Evolutionary conservation across 2,329 filamentous ascomycete genomes (phyloP), one percentile per base, ranked within the genome.

Genomic region (Bipolaris zeicola): DNA sequence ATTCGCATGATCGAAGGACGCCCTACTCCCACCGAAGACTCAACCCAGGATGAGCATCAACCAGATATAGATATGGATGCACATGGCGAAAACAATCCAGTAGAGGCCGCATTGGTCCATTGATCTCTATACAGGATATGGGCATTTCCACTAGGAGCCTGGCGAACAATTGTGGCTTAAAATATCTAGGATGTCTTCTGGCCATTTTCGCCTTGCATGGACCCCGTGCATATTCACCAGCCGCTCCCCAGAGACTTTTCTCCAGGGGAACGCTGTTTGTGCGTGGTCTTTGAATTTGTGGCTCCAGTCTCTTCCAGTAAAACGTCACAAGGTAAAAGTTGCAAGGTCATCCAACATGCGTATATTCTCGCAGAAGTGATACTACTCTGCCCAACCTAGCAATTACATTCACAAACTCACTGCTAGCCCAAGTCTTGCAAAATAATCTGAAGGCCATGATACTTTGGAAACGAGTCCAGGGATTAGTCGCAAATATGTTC

Each of bases 1-100:
- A 85, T 90, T 55, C 85, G 92, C 39, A 71, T 98, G 16, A 96
- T 96, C 70, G 92, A 88, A 48, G 73, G 74, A 16, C 66, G 62
- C 6, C 73, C 72, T 1, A 58, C 62, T 36, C 61, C 65, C 3
- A 56, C 62, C 11, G 60, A 65, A 49, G 67, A 65, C 41, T 50
- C 53, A 28, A 33, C n/a, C 33, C 43, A 59, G 20, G 57, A 57
- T n/a, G 64, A 60, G 8, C 59, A 55, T 13, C 50, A 54, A 3
- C 37, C 38, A 7, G 47, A 61, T 28, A 10, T 18, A 13, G 55
- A 58, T 22, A 8, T 22, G 34, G 41, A 51, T 16, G 36, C 20
- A 10, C 44, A 20, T 26, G 57, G 57, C 24, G 55, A 58, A 16
- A 28, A 57, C 16, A 41, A 55, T n/a, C 57, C 58, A 13, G 55